These are phyloP conservation scores for Zhuliangozyma parablackwelliae DNA, from an alignment of 1,139 yeast genomes.

Conservation along the genomic window DNA sequence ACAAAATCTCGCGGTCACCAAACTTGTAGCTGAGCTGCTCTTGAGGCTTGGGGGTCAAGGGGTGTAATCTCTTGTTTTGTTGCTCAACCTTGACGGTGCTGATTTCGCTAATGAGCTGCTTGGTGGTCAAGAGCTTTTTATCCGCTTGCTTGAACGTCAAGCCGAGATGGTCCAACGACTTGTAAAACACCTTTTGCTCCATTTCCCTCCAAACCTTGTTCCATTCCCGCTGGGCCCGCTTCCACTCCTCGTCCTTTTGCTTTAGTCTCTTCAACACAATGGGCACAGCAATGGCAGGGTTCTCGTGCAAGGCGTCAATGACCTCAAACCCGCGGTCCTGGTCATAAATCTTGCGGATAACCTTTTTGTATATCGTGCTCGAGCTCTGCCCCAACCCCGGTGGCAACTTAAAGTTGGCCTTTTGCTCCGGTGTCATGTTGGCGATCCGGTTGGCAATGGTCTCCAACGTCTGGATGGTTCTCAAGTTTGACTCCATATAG, in stretches of 20 bases:
- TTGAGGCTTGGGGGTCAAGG: conserved; percentile 80
- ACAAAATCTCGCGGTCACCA: conserved; percentile 61
- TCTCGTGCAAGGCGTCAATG: conserved; percentile 90
- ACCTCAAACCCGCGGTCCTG: conserved; percentile 95
- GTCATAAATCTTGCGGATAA: conserved; percentile 86
- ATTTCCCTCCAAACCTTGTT: conserved; percentile 98
- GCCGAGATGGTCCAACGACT: conserved; percentile 92
- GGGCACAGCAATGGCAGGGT: conserved; percentile 94
- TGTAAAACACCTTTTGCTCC: conserved; percentile 91
- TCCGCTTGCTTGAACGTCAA: conserved; percentile 95
- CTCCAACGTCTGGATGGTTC: conserved; percentile 93
- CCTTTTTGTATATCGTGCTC: conserved; percentile 86
- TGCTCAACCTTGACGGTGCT: conserved; percentile 92
- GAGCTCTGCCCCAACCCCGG: conserved; percentile 93
- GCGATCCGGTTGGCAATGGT: conserved; percentile 93
- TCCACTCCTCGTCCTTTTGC: conserved; percentile 99
- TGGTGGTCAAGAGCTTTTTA: conserved; percentile 83
- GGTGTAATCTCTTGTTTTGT: conserved; percentile 68
- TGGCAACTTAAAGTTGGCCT: conserved; percentile 78
- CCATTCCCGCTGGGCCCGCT: conserved; percentile 97
- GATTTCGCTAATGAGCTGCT: conserved; percentile 85
- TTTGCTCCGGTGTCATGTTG: conserved; percentile 88
- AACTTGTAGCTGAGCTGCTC: conserved; percentile 72
- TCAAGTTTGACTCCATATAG: conserved; percentile 88
- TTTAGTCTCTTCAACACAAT: conserved; percentile 85